phyloP scores from a whole-genome alignment of 805 yeast species.

The Yarrowia porcina region DNA sequence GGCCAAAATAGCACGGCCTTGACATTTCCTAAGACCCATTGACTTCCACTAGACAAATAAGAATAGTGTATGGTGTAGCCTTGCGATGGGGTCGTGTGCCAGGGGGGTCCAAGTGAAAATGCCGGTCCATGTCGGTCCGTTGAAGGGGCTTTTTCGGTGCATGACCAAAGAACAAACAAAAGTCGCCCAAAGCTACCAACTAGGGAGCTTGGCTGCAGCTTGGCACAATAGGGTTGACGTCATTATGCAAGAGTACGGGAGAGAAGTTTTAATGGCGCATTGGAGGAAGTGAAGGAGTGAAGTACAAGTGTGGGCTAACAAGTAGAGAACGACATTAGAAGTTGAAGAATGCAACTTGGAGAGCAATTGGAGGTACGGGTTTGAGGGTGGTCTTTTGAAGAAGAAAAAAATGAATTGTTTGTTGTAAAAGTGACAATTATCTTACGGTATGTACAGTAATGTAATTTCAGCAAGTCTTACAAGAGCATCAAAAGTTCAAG shows the following conservation, averaged over 20 bases:
- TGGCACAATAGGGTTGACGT: not conserved
- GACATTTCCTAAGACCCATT: not conserved
- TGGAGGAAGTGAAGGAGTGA: not conserved
- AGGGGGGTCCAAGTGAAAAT: not conserved
- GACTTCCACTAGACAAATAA: slow-evolving; percentile 1
- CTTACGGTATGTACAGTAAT: too few species aligned
- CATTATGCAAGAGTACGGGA: not conserved
- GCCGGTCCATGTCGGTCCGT: not conserved
- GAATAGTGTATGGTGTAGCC: not conserved
- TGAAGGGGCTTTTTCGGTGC: not conserved
- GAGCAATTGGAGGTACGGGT: too few species aligned
- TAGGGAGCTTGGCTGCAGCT: not conserved
- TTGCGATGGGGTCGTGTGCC: slow-evolving; percentile 17
- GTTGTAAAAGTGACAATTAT: too few species aligned
- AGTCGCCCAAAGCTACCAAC: slow-evolving; percentile 12
- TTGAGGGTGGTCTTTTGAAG: too few species aligned
- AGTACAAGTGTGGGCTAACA: not conserved
- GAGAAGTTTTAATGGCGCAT: not conserved
- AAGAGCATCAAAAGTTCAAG: too few species aligned
- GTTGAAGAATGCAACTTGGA: too few species aligned
- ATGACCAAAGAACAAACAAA: too few species aligned
- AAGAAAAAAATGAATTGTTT: too few species aligned
- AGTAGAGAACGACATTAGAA: too few species aligned
- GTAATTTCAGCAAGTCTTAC: too few species aligned
- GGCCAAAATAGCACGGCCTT: slow-evolving; percentile 1